Evolutionary conservation across 2,329 filamentous ascomycete species (phyloP), one percentile per base, ranked within the genome.

Genomic region (Microcyclospora pomicola): DNA sequence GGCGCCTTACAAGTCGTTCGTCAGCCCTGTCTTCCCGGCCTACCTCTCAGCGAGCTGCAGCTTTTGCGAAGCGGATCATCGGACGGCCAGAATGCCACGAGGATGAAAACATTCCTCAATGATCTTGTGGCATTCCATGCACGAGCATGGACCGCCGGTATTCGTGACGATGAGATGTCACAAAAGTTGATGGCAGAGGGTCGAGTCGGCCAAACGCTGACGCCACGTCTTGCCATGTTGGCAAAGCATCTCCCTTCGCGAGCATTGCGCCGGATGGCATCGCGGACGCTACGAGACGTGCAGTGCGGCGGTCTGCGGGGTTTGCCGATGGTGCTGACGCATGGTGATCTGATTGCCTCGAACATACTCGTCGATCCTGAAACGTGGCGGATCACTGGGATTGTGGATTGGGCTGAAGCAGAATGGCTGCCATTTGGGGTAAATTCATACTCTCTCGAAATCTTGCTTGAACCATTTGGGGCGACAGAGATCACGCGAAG

Each of bases 361-460:
- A 80, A 80, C 42, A 64, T 80, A 32, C 63, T 78, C 49, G 61
- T 76, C 0, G 57, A 66, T 37, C 48, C 57, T 0, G 39, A 54
- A 1, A 62, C 62, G 0, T 70, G 68, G 37, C 38, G 47, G 2
- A 49, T 79, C 6, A 60, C 50, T 0, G 77, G 75, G 1, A 41
- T 80, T 1, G 62, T 80, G 0, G 77, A 80, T 49, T 80, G 75
- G 76, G 72, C 72, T 0, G 76, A 80, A 49, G 73, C 69, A 0
- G 75, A 79, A 49, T 66, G 60, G 42, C 51, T 77, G 7, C 75
- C 75, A 0, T 75, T 77, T 46, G 76, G 75, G 0, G 61, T 71
- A 2, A 69, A 68, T 16, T 53, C 77, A 32, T 79, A 77, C 46
- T 75, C 74, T 0, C 53, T 79, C 0, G 75, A 80, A 49, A 67